A percentile compares a stretch with the other conserved stretches of the same genome.
Conservation (phyloP, 768 basidiomycete genomes). For the Punctularia strigosozonata region DNA sequence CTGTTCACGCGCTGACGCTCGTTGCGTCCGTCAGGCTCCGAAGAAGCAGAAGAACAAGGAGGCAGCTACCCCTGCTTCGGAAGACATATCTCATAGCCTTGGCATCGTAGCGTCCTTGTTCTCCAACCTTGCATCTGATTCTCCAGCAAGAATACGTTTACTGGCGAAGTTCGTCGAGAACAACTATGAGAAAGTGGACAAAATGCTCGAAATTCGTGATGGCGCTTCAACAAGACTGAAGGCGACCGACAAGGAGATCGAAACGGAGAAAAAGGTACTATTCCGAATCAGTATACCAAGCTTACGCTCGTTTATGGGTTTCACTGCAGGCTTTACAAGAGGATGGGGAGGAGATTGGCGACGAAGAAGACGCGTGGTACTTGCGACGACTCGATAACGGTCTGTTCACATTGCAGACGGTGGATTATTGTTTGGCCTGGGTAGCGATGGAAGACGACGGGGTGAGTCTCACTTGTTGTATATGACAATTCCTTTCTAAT, state of each 20-base stretch:
- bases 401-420: constrained; percentile 77
- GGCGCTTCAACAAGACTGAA: constrained; percentile 48
- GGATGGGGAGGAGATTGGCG: constrained; percentile 46
- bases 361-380: constrained; percentile 72
- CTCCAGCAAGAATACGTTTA: constrained; percentile 65
- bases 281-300: constrained; percentile 7
- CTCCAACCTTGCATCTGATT: constrained; percentile 79
- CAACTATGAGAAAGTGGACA: constrained; percentile 91
- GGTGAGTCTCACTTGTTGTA: constrained; percentile 32
- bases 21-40: constrained; percentile 20
- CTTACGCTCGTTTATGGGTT: background rate
- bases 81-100: constrained; percentile 81
- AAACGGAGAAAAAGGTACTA: constrained; percentile 54
- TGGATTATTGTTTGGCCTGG: constrained; percentile 94
- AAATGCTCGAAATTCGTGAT: constrained; percentile 81
- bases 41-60: constrained; percentile 52
- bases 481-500: constrained; percentile 1
- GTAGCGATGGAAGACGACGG: constrained; percentile 97
- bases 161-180: constrained; percentile 90
- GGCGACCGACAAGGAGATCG: constrained; percentile 54
- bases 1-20: background rate
- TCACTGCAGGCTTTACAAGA: constrained; percentile 35
- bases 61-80: constrained; percentile 40
- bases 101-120: constrained; percentile 83
- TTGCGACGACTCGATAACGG: constrained; percentile 82